Evolutionary conservation across 257 asterid genomes (phyloP).

Genomic region (Osmanthus fragrans): DNA sequence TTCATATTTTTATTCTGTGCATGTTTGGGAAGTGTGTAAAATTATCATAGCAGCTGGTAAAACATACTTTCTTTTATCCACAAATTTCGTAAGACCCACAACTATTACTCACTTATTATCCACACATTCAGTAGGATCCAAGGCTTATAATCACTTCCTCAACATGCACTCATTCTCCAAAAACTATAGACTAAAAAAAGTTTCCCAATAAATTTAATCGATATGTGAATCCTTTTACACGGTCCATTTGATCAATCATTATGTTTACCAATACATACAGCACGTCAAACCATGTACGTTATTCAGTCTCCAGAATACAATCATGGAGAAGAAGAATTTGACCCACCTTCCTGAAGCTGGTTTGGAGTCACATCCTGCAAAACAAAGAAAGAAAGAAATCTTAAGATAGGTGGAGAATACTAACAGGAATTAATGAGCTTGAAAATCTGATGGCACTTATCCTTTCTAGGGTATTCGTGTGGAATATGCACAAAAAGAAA

Average conservation of each 20-base stretch:
- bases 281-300: background rate
- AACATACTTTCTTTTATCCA: too few species aligned
- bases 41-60: too few species aligned
- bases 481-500: slow-evolving; percentile 11
- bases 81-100: too few species aligned
- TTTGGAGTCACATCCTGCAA: slow-evolving; percentile 92
- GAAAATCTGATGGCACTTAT: background rate
- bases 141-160: too few species aligned
- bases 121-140: too few species aligned
- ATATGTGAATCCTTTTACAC: background rate
- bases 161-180: background rate
- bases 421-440: slow-evolving; percentile 14
- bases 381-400: slow-evolving; percentile 23
- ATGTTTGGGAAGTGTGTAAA: too few species aligned
- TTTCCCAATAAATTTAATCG: too few species aligned
- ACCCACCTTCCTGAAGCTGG: slow-evolving; percentile 93
- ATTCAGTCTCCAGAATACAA: slow-evolving; percentile 6
- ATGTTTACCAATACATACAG: background rate
- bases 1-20: background rate
- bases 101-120: too few species aligned
- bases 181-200: background rate
- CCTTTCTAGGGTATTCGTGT: background rate
- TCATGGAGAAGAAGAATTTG: slow-evolving; percentile 19
- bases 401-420: slow-evolving; percentile 8
- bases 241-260: background rate